Percentiles rank a stretch among this genome's conserved stretches.
phyloP scores from a whole-genome alignment of 352 stramenopile genomes.

The Phytophthora sansomeana region DNA sequence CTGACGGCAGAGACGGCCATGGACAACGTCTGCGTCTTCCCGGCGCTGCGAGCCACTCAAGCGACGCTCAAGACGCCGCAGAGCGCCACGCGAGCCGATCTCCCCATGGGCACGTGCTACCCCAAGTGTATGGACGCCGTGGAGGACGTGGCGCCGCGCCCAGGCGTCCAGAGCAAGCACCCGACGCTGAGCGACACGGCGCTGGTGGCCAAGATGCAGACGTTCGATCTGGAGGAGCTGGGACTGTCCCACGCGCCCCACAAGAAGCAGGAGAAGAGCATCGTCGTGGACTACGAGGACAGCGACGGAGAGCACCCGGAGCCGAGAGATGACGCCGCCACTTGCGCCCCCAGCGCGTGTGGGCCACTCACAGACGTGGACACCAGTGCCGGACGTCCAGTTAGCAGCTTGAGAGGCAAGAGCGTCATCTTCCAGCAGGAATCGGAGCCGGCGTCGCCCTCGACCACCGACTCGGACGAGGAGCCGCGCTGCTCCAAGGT shows the following conservation, averaged over 20 bases:
- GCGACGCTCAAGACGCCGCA: neutral
- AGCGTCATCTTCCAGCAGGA: constrained; percentile 46
- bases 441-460: constrained; percentile 17
- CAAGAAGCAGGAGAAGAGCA: constrained; percentile 36
- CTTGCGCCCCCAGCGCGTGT: constrained; percentile 60
- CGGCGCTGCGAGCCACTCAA: neutral
- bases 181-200: constrained; percentile 12
- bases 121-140: constrained; percentile 50
- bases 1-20: constrained; percentile 14
- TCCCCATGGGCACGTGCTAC: constrained; percentile 53
- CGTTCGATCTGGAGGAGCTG: constrained; percentile 64
- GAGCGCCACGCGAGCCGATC: neutral
- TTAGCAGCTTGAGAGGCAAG: constrained; percentile 45
- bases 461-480: constrained; percentile 32
- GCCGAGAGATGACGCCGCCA: constrained; percentile 12
- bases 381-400: too few relatives aligned
- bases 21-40: constrained; percentile 16
- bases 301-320: constrained; percentile 28
- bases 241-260: constrained; percentile 18
- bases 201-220: constrained; percentile 27
- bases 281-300: constrained; percentile 73
- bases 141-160: constrained; percentile 20
- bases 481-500: constrained; percentile 58
- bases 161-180: constrained; percentile 6
- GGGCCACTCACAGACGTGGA: constrained; percentile 39